Base-by-base conservation (phyloP, 1,139 yeast genomes). In the Diutina scorzettiae region DNA sequence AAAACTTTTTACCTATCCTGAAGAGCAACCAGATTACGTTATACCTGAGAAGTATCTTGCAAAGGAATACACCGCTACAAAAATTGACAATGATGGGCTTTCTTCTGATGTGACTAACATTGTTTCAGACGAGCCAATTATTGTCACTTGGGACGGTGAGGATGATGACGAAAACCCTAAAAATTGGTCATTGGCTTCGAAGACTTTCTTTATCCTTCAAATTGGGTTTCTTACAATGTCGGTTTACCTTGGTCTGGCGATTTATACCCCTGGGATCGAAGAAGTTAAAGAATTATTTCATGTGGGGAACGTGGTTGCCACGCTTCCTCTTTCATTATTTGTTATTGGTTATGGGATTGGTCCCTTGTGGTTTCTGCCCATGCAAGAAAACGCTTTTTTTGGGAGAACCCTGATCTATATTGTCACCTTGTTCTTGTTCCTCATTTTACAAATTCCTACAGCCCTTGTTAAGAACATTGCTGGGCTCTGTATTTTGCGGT, bases 201-300 rank as follows among this genome's bases (percentile, higher is more conserved):
- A 73, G 51, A 42, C 58, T 0, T 43, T 70, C 19, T 62, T 73
- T 36, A 56, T 67, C 1, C 16, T 65, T 6, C 59, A 67, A 45
- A 60, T 73, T 25, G 63, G 68, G 41, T 44, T 73, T 31, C 59
- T 78, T 44, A 74, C 82, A 1, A 56, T 65, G 3, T 62, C 72
- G 4, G 77, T 76, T 3, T 78, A 78, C 50, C 72, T 76, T 68
- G 81, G 77, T 4, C 66, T 82, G 0, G 76, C 83, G 1, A 70
- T 76, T 21, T 76, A 72, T 49, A 70, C 82, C 1, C 81, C 84
- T 0, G 80, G 79, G 14, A 46, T 62, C 20, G 57, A 55, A 9
- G 51, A 62, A 23, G 54, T 78, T 37, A 59, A 63, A 52, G 56
- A 57, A 18, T 67, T 71, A 49, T 67, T 55, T 36, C 44, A 59